A percentile compares a stretch with the other conserved stretches of the same genome.
phyloP scores from a whole-genome alignment of 2,329 filamentous ascomycete genomes.

The Ceratocystis harringtonii region DNA sequence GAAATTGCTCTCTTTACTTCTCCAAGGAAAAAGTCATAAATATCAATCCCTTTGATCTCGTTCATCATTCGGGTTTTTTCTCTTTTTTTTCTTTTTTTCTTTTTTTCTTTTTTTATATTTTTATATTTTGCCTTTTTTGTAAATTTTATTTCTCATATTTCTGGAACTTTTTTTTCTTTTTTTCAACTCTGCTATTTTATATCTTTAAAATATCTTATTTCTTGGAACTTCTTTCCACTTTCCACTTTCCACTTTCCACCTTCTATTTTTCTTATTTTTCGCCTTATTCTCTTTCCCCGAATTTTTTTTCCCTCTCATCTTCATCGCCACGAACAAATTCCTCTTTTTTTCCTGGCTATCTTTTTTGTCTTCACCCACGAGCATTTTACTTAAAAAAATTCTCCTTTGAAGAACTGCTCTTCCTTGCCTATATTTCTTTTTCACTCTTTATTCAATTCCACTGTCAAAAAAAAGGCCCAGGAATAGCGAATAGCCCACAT shows the following conservation, averaged over 20 bases:
- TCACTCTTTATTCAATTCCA: neutral
- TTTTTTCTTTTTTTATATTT: neutral
- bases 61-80: neutral
- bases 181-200: neutral
- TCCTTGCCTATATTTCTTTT: conserved; percentile 1
- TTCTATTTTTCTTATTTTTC: conserved; percentile 1
- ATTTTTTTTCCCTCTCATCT: neutral
- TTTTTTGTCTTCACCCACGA: neutral
- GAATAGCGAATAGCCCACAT: neutral
- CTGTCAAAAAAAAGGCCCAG: neutral
- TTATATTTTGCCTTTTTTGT: neutral
- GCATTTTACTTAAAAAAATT: neutral
- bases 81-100: neutral
- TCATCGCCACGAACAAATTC: neutral
- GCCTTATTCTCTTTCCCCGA: neutral
- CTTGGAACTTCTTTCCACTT: neutral
- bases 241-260: neutral
- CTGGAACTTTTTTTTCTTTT: neutral
- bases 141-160: neutral
- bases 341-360: neutral
- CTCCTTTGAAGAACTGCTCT: too few relatives aligned
- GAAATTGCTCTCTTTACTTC: neutral
- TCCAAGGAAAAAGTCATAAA: neutral
- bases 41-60: neutral
- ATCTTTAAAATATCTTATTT: neutral